Evolutionary conservation across 441 rosid species (phyloP).

Genomic region (Erodium chrysanthum): DNA sequence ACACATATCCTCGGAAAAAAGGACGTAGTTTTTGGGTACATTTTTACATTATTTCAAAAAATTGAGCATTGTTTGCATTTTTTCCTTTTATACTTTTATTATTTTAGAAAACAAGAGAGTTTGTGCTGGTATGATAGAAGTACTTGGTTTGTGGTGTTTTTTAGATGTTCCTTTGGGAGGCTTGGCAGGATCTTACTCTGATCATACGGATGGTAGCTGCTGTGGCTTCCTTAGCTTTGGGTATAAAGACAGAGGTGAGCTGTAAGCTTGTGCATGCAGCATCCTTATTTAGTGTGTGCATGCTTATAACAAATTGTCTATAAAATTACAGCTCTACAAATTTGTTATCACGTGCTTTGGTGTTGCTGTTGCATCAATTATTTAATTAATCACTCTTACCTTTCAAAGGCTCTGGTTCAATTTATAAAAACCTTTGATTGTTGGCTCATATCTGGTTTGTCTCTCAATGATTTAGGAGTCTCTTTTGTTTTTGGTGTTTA

Average conservation of each 20-base stretch:
- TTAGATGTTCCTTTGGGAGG: slow-evolving; percentile 97
- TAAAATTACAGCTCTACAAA: not conserved
- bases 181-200: slow-evolving; percentile 94
- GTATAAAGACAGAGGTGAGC: slow-evolving; percentile 87
- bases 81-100: not conserved
- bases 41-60: not conserved
- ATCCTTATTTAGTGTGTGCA: too few species aligned
- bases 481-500: not conserved
- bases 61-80: slow-evolving; percentile 8
- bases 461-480: not conserved
- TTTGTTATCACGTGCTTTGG: not conserved
- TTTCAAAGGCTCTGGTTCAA: not conserved
- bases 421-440: not conserved
- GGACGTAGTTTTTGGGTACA: slow-evolving; percentile 94
- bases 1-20: slow-evolving; percentile 87
- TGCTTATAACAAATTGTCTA: too few species aligned
- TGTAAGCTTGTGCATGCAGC: not conserved
- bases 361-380: not conserved
- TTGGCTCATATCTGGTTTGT: not conserved
- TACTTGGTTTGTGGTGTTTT: slow-evolving; percentile 7
- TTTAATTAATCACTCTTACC: not conserved
- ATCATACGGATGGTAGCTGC: slow-evolving; percentile 90
- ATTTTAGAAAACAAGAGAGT: slow-evolving; percentile 10
- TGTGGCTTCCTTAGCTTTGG: slow-evolving; percentile 76
- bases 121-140: not conserved